Evolutionary conservation across 805 yeast species (phyloP).

Genomic region (Jamesozyma rosinii): DNA sequence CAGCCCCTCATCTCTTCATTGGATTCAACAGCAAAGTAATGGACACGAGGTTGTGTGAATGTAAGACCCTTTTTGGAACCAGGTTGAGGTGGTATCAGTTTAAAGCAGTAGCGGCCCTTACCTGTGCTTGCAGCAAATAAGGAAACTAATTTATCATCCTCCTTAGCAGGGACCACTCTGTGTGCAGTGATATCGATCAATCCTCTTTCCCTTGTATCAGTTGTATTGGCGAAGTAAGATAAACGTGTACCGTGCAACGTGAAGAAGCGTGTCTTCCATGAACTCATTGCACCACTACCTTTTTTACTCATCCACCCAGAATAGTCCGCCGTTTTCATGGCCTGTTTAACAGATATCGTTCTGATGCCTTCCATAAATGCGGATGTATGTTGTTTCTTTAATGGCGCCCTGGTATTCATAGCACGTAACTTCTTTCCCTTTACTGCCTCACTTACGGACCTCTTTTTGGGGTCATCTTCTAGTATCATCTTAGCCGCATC

Average conservation of each 20-base stretch:
- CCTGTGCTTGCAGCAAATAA: conserved; percentile 90
- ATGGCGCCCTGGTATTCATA: conserved; percentile 40
- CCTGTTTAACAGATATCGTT: conserved; percentile 61
- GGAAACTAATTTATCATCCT: conserved; percentile 78
- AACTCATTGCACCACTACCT: conserved; percentile 74
- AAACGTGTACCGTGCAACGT: conserved; percentile 86
- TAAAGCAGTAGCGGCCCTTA: conserved; percentile 87
- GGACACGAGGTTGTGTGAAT: conserved; percentile 92
- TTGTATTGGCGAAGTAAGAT: conserved; percentile 72
- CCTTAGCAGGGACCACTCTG: conserved; percentile 72
- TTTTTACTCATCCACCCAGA: conserved; percentile 96
- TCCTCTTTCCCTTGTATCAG: conserved; percentile 82
- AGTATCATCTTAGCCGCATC: conserved; percentile 7
- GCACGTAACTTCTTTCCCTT: conserved; percentile 45
- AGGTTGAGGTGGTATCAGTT: conserved; percentile 92
- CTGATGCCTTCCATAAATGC: conserved; percentile 87
- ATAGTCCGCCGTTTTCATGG: conserved; percentile 63
- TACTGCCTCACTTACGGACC: conserved; percentile 43
- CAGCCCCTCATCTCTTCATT: conserved; percentile 87
- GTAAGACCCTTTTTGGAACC: conserved; percentile 92
- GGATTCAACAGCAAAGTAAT: conserved; percentile 90
- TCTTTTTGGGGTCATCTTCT: conserved; percentile 26
- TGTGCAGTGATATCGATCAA: conserved; percentile 93
- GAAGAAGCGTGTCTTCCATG: conserved; percentile 82
- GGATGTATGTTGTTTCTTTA: conserved; percentile 54